Evolutionary conservation across 306 rosid genomes (phyloP).

Genomic region (Inga leiocalycina): DNA sequence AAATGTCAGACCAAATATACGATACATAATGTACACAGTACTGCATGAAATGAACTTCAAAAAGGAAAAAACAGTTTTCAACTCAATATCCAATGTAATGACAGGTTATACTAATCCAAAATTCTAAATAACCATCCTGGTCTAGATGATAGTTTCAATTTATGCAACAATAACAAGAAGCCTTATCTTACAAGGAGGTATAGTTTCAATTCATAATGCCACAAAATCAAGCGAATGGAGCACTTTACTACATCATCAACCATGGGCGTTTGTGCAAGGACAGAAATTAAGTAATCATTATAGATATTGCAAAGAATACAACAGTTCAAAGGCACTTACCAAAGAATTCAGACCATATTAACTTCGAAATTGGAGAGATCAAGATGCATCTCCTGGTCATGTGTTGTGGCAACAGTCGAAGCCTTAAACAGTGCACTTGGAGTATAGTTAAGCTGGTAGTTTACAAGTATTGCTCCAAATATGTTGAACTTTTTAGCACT

Average conservation of each 20-base stretch:
- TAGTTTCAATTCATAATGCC: conserved; percentile 14
- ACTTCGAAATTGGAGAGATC: conserved; percentile 72
- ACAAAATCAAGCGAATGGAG: conserved; percentile 10
- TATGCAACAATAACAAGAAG: background rate
- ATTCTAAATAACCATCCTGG: background rate
- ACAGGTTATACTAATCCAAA: conserved; percentile 11
- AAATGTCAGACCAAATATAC: conserved; percentile 11
- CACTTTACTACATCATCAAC: conserved; percentile 3
- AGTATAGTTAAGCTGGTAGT: conserved; percentile 82
- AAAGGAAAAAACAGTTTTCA: background rate
- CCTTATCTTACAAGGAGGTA: background rate
- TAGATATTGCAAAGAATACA: conserved; percentile 13
- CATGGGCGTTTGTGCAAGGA: background rate
- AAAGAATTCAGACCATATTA: conserved; percentile 54
- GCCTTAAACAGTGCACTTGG: conserved; percentile 74
- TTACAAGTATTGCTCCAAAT: conserved; percentile 77
- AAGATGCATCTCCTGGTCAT: conserved; percentile 86
- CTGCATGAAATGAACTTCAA: background rate
- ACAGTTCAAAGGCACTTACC: conserved; percentile 41
- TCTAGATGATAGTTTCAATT: background rate
- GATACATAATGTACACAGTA: conserved; percentile 5
- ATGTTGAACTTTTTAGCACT: conserved; percentile 92
- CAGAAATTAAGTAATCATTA: conserved; percentile 22
- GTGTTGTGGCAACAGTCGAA: conserved; percentile 56
- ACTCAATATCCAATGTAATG: conserved; percentile 10